These are phyloP conservation scores for Eimeria tenella DNA, from an alignment of 169 alveolate species.

Conservation along the genomic window DNA sequence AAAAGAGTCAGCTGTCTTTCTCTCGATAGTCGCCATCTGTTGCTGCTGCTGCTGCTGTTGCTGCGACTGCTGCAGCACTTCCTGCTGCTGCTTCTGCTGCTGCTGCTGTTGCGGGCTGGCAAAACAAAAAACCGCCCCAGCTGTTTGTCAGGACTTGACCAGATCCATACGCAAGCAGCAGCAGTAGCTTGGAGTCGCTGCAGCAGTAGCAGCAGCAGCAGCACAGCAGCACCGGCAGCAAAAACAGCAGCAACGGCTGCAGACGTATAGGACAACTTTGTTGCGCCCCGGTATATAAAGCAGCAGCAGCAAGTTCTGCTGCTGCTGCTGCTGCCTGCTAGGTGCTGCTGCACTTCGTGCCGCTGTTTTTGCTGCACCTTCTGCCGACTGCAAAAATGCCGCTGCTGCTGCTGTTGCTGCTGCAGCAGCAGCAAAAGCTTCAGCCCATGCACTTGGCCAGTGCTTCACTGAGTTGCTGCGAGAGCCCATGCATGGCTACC, in stretches of 20 bases:
- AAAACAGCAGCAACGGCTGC: too few relatives aligned
- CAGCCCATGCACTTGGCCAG: background rate
- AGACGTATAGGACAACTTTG: too few relatives aligned
- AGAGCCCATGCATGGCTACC: background rate
- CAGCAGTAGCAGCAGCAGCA: too few relatives aligned
- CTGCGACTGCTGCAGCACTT: background rate
- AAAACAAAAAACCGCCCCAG: too few relatives aligned
- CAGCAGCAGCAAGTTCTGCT: background rate
- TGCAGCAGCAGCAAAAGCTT: background rate
- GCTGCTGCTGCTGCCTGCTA: background rate
- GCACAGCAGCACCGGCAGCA: too few relatives aligned
- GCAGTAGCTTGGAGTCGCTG: too few relatives aligned
- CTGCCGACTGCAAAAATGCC: background rate
- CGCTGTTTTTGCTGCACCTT: background rate
- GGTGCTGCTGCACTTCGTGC: background rate
- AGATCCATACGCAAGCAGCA: too few relatives aligned
- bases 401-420: background rate
- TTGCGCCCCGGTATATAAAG: too few relatives aligned
- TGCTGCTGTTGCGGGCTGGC: background rate
- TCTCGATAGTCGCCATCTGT: background rate
- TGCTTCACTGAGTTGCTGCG: background rate
- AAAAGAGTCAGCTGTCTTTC: background rate
- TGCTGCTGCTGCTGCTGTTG: constrained; percentile 11
- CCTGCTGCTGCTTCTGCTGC: background rate
- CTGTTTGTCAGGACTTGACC: too few relatives aligned